Evolutionary conservation across 805 yeast species (phyloP).

Genomic region (Candida nemodendra): DNA sequence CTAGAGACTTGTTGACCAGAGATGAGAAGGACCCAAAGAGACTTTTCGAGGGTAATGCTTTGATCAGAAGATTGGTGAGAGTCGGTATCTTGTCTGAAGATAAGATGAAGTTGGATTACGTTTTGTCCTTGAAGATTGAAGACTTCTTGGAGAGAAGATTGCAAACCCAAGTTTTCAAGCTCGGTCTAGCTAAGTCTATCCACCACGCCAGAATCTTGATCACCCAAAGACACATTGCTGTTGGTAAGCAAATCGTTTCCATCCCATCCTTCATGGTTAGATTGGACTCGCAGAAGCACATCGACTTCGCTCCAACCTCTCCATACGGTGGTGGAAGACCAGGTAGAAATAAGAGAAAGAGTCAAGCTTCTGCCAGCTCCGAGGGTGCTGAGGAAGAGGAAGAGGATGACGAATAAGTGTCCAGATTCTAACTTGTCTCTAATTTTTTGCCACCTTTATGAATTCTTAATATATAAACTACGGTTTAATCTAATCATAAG

Average conservation of each 20-base stretch:
- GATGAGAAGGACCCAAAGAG: constrained; percentile 99
- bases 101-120: constrained; percentile 99
- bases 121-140: constrained; percentile 95
- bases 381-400: constrained; percentile 72
- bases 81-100: constrained; percentile 98
- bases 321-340: constrained; percentile 99
- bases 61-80: constrained; percentile 99
- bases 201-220: constrained; percentile 99
- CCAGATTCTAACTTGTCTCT: constrained; percentile 14
- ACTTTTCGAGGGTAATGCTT: constrained; percentile 99
- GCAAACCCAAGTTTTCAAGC: constrained; percentile 99
- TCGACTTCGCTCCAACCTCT: constrained; percentile 98
- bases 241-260: constrained; percentile 98
- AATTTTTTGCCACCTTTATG: constrained; percentile 11
- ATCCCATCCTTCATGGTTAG: constrained; percentile 99
- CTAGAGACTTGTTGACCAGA: constrained; percentile 99
- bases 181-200: constrained; percentile 98
- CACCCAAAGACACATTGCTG: constrained; percentile 99
- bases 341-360: constrained; percentile 98
- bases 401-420: constrained; percentile 46
- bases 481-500: constrained; percentile 5
- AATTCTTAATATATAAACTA: constrained; percentile 6
- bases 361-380: constrained; percentile 62
- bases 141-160: constrained; percentile 99
- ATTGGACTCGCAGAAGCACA: constrained; percentile 99